Conservation (phyloP, 2,329 filamentous ascomycete species). For the Karstenula rhodostoma region DNA sequence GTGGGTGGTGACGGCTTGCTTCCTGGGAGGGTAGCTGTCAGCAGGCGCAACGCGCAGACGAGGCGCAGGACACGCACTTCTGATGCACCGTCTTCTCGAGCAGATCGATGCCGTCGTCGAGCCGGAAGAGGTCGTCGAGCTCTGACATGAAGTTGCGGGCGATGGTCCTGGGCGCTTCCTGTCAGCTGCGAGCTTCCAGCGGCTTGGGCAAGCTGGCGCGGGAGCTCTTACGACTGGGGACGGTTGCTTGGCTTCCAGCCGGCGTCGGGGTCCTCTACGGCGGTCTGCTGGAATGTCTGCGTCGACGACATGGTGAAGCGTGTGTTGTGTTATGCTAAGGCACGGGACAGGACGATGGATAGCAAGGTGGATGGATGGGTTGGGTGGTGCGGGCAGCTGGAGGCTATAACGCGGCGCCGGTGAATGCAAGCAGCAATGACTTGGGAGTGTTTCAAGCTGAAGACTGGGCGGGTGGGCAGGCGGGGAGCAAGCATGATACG, state of each 20-base stretch:
- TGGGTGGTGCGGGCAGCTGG: background rate
- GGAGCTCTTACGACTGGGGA: slow-evolving; percentile 77
- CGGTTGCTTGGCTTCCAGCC: slow-evolving; percentile 84
- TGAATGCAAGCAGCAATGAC: slow-evolving; percentile 28
- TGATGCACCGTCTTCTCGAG: slow-evolving; percentile 79
- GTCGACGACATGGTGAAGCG: slow-evolving; percentile 23
- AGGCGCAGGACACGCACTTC: slow-evolving; percentile 68
- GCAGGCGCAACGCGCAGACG: slow-evolving; percentile 20
- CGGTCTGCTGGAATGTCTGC: slow-evolving; percentile 19
- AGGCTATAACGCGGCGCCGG: slow-evolving; percentile 9
- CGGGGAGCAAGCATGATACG: slow-evolving; percentile 39
- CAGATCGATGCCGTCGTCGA: slow-evolving; percentile 79
- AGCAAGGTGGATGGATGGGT: slow-evolving; percentile 2
- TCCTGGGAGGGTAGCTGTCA: slow-evolving; percentile 61
- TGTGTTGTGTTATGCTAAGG: slow-evolving; percentile 6
- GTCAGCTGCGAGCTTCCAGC: slow-evolving; percentile 28
- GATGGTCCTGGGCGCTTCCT: slow-evolving; percentile 71
- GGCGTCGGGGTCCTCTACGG: slow-evolving; percentile 64
- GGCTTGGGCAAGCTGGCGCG: slow-evolving; percentile 30
- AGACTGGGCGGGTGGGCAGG: slow-evolving; percentile 21
- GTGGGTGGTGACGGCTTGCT: slow-evolving; percentile 77
- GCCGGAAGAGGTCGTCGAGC: slow-evolving; percentile 87
- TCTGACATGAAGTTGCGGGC: slow-evolving; percentile 87
- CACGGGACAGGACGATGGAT: slow-evolving; percentile 6
- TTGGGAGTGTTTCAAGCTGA: slow-evolving; percentile 38